Percentiles rank a stretch among this genome's conserved stretches.
These are phyloP conservation scores for Entomortierella beljakovae DNA, from an alignment of 192 early-diverging fungal genomes.

Conservation along the genomic window DNA sequence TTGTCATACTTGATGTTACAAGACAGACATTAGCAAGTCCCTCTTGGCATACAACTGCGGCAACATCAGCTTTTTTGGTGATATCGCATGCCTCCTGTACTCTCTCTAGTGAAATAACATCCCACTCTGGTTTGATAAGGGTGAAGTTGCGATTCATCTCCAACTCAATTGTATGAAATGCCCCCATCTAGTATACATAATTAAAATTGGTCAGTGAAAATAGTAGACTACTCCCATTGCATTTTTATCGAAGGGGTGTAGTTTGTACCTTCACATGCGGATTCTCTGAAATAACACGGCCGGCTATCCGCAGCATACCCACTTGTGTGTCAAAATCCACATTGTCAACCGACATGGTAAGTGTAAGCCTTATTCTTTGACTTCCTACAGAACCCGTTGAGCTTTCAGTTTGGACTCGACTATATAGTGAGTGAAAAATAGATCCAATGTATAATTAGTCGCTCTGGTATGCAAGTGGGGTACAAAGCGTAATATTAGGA, in stretches of 20 bases:
- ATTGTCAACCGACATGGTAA: constrained; percentile 87
- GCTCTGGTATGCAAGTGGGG: neutral
- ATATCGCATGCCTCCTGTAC: constrained; percentile 92
- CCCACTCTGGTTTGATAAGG: constrained; percentile 91
- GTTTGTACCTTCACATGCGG: constrained; percentile 87
- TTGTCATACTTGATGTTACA: constrained; percentile 94
- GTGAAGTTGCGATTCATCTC: constrained; percentile 92
- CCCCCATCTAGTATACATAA: constrained; percentile 72
- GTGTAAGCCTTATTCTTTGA: constrained; percentile 78
- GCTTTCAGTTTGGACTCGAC: constrained; percentile 89
- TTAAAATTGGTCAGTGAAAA: neutral
- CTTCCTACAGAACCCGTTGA: constrained; percentile 91
- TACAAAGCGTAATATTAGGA: constrained; percentile 2
- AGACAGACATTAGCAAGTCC: constrained; percentile 95
- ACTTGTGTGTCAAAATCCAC: constrained; percentile 94
- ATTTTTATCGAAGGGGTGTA: too few species aligned
- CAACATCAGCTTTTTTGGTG: constrained; percentile 90
- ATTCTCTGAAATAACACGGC: constrained; percentile 88
- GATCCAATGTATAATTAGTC: neutral
- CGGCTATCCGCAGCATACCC: constrained; percentile 87
- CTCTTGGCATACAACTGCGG: constrained; percentile 90
- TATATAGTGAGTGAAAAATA: constrained; percentile 30
- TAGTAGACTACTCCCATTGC: neutral
- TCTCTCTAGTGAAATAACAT: constrained; percentile 90
- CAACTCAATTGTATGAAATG: constrained; percentile 95